Percentiles rank a stretch among this genome's conserved stretches.
Evolutionary conservation across 352 stramenopile species (phyloP).

Genomic region (Aphanomyces invadans): DNA sequence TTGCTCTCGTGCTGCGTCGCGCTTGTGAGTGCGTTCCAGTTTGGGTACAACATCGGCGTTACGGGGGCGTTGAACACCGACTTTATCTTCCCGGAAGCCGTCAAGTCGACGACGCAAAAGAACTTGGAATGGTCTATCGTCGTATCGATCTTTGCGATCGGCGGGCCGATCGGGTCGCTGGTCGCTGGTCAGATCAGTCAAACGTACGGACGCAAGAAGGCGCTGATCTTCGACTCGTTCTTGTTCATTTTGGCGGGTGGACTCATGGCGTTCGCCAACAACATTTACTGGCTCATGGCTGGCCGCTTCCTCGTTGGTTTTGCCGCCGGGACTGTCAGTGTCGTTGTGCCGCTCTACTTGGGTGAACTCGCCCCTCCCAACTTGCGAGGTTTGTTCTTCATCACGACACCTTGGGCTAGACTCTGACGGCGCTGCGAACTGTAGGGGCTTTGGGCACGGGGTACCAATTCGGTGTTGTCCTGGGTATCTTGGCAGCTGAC

Average conservation of each 20-base stretch:
- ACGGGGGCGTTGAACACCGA: conserved; percentile 54
- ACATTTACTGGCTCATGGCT: conserved; percentile 65
- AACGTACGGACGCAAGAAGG: conserved; percentile 50
- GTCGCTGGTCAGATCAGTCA: conserved; percentile 49
- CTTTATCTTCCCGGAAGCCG: conserved; percentile 57
- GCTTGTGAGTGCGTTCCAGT: conserved; percentile 46
- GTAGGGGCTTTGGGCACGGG: conserved; percentile 46
- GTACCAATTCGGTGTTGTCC: conserved; percentile 68
- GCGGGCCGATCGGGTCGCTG: conserved; percentile 55
- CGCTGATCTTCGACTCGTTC: conserved; percentile 48
- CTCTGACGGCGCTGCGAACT: too few relatives aligned
- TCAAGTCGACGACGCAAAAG: conserved; percentile 24
- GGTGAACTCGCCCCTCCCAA: conserved; percentile 63
- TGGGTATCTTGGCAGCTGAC: conserved; percentile 43
- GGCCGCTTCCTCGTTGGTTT: conserved; percentile 65
- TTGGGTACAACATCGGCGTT: conserved; percentile 67
- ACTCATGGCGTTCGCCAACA: conserved; percentile 46
- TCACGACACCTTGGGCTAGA: neutral
- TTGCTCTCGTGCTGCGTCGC: conserved; percentile 57
- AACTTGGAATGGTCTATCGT: conserved; percentile 53
- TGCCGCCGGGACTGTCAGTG: conserved; percentile 54
- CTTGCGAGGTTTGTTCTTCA: conserved; percentile 34
- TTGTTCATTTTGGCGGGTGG: conserved; percentile 53
- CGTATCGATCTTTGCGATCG: conserved; percentile 60
- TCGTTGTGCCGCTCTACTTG: conserved; percentile 64